Conservation (phyloP, 2,329 filamentous ascomycete genomes). For the Scolecobasidium constrictum region DNA sequence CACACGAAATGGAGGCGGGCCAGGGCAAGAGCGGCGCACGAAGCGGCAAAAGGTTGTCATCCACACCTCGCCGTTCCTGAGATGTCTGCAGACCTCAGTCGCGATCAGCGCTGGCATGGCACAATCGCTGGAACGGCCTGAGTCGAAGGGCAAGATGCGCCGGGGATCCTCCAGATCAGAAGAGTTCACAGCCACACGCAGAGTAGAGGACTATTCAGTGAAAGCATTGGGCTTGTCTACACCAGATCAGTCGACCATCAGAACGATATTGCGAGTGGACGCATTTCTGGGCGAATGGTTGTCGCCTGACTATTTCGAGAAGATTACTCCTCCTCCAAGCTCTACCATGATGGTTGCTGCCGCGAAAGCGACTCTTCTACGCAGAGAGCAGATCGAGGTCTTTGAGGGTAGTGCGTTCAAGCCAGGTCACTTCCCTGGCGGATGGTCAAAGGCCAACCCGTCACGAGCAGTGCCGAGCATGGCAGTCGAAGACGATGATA, state of each 20-base stretch:
- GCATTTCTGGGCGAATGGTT: slow-evolving; percentile 95
- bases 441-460: slow-evolving; percentile 38
- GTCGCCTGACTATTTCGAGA: slow-evolving; percentile 83
- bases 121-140: slow-evolving; percentile 38
- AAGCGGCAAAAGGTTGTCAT: slow-evolving; percentile 63
- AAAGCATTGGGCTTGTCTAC: not conserved
- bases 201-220: not conserved
- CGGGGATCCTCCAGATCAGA: slow-evolving; percentile 15
- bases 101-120: slow-evolving; percentile 79
- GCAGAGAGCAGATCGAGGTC: slow-evolving; percentile 50
- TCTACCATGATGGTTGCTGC: slow-evolving; percentile 79
- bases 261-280: slow-evolving; percentile 66
- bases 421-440: slow-evolving; percentile 42
- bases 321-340: slow-evolving; percentile 78
- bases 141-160: slow-evolving; percentile 14
- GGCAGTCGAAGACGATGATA: slow-evolving; percentile 8
- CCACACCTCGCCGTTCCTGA: slow-evolving; percentile 85
- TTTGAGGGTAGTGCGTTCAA: slow-evolving; percentile 27
- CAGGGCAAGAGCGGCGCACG: slow-evolving; percentile 8
- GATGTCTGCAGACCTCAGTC: slow-evolving; percentile 86
- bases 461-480: slow-evolving; percentile 14
- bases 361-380: slow-evolving; percentile 78
- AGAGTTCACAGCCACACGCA: slow-evolving; percentile 12
- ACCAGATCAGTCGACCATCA: slow-evolving; percentile 18
- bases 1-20: slow-evolving; percentile 10